These are phyloP conservation scores for Lipomyces spencermartinsiae DNA, from an alignment of 805 yeast genomes.

Conservation along the genomic window DNA sequence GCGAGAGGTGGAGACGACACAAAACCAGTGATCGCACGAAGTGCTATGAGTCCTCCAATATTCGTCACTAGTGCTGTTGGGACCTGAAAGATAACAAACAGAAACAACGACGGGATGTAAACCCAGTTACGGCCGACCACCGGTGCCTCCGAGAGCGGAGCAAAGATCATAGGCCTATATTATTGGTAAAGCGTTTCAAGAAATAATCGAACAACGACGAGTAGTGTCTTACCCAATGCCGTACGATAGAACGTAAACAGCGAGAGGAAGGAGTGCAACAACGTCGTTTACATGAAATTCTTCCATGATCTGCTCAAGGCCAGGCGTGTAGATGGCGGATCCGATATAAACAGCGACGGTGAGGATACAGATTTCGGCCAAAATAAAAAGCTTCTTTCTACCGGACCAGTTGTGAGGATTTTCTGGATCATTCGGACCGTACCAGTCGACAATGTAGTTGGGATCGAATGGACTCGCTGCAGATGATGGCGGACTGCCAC, in stretches of 20 bases:
- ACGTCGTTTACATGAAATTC: slow-evolving; percentile 55
- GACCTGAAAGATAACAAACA: slow-evolving; percentile 59
- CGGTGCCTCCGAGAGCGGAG: slow-evolving; percentile 65
- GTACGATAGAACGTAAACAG: slow-evolving; percentile 64
- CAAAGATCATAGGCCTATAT: slow-evolving; percentile 62
- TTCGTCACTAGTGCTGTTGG: slow-evolving; percentile 59
- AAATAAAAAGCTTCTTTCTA: slow-evolving; percentile 49
- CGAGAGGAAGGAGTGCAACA: slow-evolving; percentile 58
- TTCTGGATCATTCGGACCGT: slow-evolving; percentile 9
- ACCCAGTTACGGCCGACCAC: slow-evolving; percentile 59
- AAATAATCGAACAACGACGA: neutral
- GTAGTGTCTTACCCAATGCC: slow-evolving; percentile 48
- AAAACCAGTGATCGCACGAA: slow-evolving; percentile 62
- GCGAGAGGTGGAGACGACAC: slow-evolving; percentile 65
- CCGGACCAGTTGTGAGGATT: slow-evolving; percentile 64
- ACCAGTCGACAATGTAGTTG: neutral
- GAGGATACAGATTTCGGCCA: slow-evolving; percentile 52
- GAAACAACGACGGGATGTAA: slow-evolving; percentile 34
- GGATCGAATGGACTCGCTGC: slow-evolving; percentile 22
- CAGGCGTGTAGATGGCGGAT: slow-evolving; percentile 62
- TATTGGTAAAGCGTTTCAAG: slow-evolving; percentile 54
- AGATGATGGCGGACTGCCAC: too few relatives aligned
- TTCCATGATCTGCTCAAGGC: slow-evolving; percentile 51
- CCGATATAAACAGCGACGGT: slow-evolving; percentile 62
- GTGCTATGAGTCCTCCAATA: slow-evolving; percentile 56